Evolutionary conservation across 257 asterid species (phyloP).

Genomic region (Solanum chiquidenum): DNA sequence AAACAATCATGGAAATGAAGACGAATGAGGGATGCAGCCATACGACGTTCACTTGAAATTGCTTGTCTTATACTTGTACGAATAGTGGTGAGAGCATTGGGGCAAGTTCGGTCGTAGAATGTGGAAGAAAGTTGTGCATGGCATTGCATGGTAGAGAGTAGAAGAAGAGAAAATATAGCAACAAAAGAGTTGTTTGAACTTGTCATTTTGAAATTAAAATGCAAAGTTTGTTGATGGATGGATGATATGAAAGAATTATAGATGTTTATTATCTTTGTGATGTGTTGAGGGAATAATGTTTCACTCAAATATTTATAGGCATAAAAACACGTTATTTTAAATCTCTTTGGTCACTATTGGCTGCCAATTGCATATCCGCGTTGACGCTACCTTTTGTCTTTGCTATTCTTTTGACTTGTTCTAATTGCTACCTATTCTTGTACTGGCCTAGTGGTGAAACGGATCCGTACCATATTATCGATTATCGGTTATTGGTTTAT

Average conservation of each 20-base stretch:
- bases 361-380: neutral
- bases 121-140: neutral
- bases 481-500: no score
- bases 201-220: no score
- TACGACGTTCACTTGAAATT: neutral
- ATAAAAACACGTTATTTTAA: neutral
- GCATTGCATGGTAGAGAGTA: neutral
- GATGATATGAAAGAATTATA: no score
- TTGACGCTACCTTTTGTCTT: neutral
- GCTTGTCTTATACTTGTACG: neutral
- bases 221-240: no score
- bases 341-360: neutral
- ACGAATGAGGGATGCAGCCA: neutral
- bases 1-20: no score
- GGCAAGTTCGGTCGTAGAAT: neutral
- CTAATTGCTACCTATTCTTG: neutral
- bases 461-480: no score
- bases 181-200: neutral
- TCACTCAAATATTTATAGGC: neutral
- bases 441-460: neutral
- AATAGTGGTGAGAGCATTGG: neutral
- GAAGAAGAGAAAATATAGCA: neutral
- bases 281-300: no score
- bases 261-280: no score
- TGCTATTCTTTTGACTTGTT: neutral